Conservation (phyloP, 2,329 filamentous ascomycete species). For the Aspergillus sp. region DNA sequence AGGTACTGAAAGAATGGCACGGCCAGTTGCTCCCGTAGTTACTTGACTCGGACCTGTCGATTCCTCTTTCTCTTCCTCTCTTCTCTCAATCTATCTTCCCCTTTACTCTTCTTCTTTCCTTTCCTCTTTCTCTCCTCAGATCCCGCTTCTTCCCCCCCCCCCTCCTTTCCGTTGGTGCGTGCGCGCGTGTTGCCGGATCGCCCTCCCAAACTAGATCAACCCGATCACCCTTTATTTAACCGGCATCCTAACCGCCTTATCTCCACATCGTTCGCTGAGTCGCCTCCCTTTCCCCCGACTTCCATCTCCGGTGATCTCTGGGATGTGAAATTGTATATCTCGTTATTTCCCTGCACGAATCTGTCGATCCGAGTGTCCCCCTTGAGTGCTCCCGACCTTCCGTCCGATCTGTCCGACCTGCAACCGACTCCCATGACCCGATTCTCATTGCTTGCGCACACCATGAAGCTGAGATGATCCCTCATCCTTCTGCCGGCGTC, state of each 20-base stretch:
- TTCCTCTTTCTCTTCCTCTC: slow-evolving; percentile 3
- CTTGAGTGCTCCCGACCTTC: background rate
- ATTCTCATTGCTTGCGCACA: slow-evolving; percentile 27
- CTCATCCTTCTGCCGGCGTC: slow-evolving; percentile 40
- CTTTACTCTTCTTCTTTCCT: background rate
- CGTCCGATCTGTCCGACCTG: slow-evolving; percentile 1
- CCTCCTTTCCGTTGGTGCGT: background rate
- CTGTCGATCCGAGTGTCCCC: background rate
- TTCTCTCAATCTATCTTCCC: background rate
- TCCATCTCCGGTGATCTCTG: background rate
- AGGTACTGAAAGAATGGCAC: background rate
- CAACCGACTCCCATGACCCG: slow-evolving; percentile 22
- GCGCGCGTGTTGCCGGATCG: background rate
- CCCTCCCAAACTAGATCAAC: background rate
- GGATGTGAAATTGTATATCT: background rate
- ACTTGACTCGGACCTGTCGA: background rate
- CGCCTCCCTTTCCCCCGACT: background rate
- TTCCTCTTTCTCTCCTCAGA: background rate
- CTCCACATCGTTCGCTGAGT: background rate
- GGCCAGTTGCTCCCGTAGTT: slow-evolving; percentile 15
- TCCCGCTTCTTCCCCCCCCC: background rate
- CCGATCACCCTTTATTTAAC: background rate
- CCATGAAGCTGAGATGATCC: slow-evolving; percentile 43
- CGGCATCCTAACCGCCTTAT: background rate
- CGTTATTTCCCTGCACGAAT: background rate